Percentiles rank a stretch among this genome's conserved stretches.
phyloP scores from a whole-genome alignment of 768 basidiomycete species.

The Phanerochaete sordida region DNA sequence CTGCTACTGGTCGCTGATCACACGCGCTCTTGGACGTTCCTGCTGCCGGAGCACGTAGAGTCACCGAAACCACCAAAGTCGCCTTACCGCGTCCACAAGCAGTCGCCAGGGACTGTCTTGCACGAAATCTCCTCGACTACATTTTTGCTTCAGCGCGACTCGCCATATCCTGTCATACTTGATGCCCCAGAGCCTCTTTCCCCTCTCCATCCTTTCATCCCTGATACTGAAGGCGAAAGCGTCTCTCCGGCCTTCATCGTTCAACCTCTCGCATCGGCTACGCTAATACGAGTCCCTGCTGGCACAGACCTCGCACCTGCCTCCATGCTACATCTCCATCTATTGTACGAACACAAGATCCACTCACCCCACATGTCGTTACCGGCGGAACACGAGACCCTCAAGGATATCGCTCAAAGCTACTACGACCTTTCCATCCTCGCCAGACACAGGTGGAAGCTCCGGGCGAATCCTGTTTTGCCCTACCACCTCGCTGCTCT shows the following conservation, averaged over 20 bases:
- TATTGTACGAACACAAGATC: conserved; percentile 54
- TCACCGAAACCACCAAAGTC: conserved; percentile 19
- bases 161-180: conserved; percentile 31
- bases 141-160: not conserved
- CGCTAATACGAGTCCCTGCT: conserved; percentile 55
- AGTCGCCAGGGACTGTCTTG: conserved; percentile 29
- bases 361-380: conserved; percentile 32
- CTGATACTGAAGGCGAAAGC: conserved; percentile 26
- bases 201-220: conserved; percentile 20
- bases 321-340: conserved; percentile 57
- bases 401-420: conserved; percentile 60
- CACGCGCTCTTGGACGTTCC: conserved; percentile 57
- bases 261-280: conserved; percentile 53
- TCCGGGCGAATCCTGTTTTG: conserved; percentile 48
- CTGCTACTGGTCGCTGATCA: conserved; percentile 58
- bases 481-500: conserved; percentile 77
- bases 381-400: conserved; percentile 30
- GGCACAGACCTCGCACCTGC: conserved; percentile 40
- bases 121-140: conserved; percentile 42
- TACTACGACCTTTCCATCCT: conserved; percentile 70
- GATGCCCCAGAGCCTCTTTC: conserved; percentile 29
- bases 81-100: conserved; percentile 29
- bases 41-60: conserved; percentile 28
- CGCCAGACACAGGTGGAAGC: conserved; percentile 45
- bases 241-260: conserved; percentile 37